Percentiles rank a stretch among this genome's conserved stretches.
phyloP scores from a whole-genome alignment of 148 eudicot species.

The Spergularia marina region DNA sequence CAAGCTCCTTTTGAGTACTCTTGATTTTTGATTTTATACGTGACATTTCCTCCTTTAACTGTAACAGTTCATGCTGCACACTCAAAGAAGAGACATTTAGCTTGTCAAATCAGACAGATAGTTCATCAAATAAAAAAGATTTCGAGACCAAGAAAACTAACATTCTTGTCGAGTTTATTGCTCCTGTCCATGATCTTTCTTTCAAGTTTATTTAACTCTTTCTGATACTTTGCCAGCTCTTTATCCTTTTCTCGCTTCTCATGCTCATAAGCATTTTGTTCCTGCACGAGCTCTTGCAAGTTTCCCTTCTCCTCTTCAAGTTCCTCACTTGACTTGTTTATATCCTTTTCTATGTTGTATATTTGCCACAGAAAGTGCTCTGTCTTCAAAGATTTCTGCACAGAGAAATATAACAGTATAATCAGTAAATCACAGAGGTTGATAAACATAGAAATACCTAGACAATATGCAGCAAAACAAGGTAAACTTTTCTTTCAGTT shows the following conservation, averaged over 20 bases:
- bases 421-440: conserved; percentile 5
- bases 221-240: conserved; percentile 61
- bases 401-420: conserved; percentile 1
- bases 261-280: conserved; percentile 60
- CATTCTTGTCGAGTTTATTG: conserved; percentile 67
- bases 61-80: conserved; percentile 82
- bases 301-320: conserved; percentile 56
- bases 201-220: conserved; percentile 70
- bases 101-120: conserved; percentile 1
- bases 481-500: neutral
- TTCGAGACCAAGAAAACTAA: conserved; percentile 30
- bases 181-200: conserved; percentile 72
- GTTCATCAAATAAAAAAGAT: conserved; percentile 1
- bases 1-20: conserved; percentile 77
- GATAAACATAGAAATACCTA: neutral
- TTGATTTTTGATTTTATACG: conserved; percentile 68
- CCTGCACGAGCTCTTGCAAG: conserved; percentile 68
- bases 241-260: conserved; percentile 67
- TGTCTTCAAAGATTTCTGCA: conserved; percentile 88
- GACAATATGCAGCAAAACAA: neutral
- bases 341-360: conserved; percentile 70
- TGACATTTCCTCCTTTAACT: conserved; percentile 68
- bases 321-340: conserved; percentile 58
- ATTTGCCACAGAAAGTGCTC: conserved; percentile 93
- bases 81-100: conserved; percentile 20